Base-by-base conservation (phyloP, 1,284 basidiomycete species). In the Phlebopus sp. region DNA sequence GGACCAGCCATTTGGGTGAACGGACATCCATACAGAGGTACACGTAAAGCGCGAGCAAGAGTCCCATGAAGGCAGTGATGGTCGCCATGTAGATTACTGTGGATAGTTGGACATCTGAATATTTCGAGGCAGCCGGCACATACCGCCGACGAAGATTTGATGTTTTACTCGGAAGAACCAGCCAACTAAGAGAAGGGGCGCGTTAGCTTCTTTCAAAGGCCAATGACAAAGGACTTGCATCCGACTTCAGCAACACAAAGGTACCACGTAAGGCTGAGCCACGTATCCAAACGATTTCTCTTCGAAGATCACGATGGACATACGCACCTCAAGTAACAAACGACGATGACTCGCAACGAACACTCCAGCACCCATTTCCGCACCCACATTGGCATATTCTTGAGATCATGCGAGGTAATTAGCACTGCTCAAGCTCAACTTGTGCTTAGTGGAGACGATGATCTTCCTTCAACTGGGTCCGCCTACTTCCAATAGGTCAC, bases 221-320 rank as follows among this genome's bases (percentile, higher is more conserved):
- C 38, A 11, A 43, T 18, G 39, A 15, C 23, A 39, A 37, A 7
- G 6, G 56, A 10, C 68, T 48, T 47, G 74, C 74, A 46, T 46
- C 70, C 73, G 35, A 77, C 55, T 42, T 74, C 64, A 44, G 72
- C 59, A 11, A 64, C 60, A 31, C 65, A 61, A 2, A 72, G 49
- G 52, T 74, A 73, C 63, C 66, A 68, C 35, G 63, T 59, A 50
- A 61, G 68, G 19, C 70, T 73, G 72, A 29, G 5, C 7, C 9
- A 9, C 9, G 71, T 70, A n/a, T 5, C 13, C 15, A 52, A 73
- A 17, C 21, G 67, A 67, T 11, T 70, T 70, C 50, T 60, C 69
- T 43, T 51, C 66, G 23, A 60, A 64, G 19, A 63, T 11, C 5
- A 3, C 29, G 10, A 18, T 4, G 18, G 18, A n/a, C n/a, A 13